phyloP scores from a whole-genome alignment of 306 rosid genomes.

The Amphicarpaea edgeworthii region DNA sequence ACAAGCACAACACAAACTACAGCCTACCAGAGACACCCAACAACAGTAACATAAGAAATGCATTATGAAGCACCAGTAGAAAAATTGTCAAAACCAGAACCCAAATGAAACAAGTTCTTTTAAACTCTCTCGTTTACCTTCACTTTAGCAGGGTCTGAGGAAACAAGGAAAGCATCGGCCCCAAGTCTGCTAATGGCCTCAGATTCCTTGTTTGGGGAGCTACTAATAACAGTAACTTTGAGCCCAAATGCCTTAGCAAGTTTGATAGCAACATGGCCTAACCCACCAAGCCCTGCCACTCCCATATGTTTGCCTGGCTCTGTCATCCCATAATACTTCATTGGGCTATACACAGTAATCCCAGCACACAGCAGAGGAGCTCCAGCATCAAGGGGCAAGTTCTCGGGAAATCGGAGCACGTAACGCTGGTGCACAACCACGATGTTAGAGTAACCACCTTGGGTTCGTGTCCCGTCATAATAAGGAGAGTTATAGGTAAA shows the following conservation, averaged over 20 bases:
- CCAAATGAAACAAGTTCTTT: conserved; percentile 6
- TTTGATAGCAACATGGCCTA: conserved; percentile 92
- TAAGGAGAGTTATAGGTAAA: conserved; percentile 67
- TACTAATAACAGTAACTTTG: conserved; percentile 93
- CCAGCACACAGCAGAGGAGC: conserved; percentile 98
- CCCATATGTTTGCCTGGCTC: conserved; percentile 92
- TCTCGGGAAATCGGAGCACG: conserved; percentile 75
- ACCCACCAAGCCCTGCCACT: conserved; percentile 95
- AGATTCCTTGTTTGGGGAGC: conserved; percentile 66
- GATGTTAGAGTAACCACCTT: conserved; percentile 84
- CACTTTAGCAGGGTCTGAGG: conserved; percentile 64
- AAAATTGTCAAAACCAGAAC: conserved; percentile 34
- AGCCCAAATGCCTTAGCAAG: conserved; percentile 91
- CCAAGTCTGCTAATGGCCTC: conserved; percentile 81
- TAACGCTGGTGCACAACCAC: conserved; percentile 78
- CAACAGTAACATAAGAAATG: not conserved
- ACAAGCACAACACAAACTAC: conserved; percentile 20
- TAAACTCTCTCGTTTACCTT: conserved; percentile 54
- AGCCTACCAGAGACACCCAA: not conserved
- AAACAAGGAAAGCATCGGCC: conserved; percentile 84
- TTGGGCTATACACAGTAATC: conserved; percentile 88
- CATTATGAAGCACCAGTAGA: not conserved
- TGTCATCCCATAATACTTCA: conserved; percentile 89
- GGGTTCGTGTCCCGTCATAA: conserved; percentile 63
- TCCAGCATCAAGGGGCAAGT: conserved; percentile 78